A percentile compares a stretch with the other conserved stretches of the same genome.
These are phyloP conservation scores for Naganishia liquefaciens DNA, from an alignment of 1,284 basidiomycete species.

Conservation along the genomic window DNA sequence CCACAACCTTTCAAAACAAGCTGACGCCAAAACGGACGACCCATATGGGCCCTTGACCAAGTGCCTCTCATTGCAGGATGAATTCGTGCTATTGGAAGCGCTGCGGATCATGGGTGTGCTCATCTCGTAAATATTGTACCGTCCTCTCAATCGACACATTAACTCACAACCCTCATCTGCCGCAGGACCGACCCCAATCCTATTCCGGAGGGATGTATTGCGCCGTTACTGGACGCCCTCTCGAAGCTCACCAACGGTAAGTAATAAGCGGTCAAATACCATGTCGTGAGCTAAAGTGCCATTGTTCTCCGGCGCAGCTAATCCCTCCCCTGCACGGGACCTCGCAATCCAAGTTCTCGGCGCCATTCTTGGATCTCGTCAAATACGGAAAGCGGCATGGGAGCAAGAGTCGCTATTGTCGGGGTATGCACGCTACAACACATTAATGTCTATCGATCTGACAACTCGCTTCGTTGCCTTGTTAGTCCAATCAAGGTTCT, in stretches of 20 bases:
- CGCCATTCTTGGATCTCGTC: constrained; percentile 75
- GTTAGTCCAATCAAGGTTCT: constrained; percentile 73
- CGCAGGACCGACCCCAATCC: constrained; percentile 50
- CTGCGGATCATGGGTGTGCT: constrained; percentile 85
- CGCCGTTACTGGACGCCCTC: constrained; percentile 68
- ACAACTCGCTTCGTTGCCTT: background rate
- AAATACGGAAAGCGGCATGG: constrained; percentile 65
- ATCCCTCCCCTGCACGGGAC: constrained; percentile 66
- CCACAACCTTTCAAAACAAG: constrained; percentile 43
- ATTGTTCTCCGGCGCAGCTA: constrained; percentile 25
- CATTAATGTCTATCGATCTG: background rate
- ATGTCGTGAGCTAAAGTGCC: background rate
- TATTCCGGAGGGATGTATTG: constrained; percentile 62
- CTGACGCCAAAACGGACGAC: constrained; percentile 69
- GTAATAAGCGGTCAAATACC: constrained; percentile 33
- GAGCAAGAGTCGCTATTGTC: constrained; percentile 52
- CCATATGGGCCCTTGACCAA: constrained; percentile 82
- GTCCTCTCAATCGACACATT: background rate
- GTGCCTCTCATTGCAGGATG: constrained; percentile 83
- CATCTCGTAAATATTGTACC: constrained; percentile 61
- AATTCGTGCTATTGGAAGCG: constrained; percentile 87
- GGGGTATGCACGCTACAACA: constrained; percentile 40
- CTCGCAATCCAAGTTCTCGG: constrained; percentile 88
- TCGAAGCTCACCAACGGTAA: constrained; percentile 65
- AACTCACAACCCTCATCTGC: background rate